Evolutionary conservation across 1,284 basidiomycete genomes (phyloP).

Genomic region (Takashimella koratensis): DNA sequence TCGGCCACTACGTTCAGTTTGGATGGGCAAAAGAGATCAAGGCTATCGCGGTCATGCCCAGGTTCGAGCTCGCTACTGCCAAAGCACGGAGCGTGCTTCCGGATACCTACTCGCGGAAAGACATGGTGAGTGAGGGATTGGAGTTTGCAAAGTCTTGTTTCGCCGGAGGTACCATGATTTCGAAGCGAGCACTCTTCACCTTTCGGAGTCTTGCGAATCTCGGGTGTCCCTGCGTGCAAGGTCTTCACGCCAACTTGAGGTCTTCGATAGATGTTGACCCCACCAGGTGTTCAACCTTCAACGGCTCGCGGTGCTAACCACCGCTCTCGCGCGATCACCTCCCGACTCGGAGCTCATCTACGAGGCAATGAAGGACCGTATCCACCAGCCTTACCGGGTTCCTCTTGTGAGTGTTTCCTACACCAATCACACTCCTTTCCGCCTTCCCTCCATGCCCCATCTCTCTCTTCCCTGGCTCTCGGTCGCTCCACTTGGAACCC

Average conservation of each 20-base stretch:
- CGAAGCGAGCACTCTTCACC: too few relatives aligned
- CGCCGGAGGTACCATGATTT: background rate
- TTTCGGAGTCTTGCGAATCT: too few relatives aligned
- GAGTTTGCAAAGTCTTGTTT: background rate
- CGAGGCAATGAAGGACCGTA: constrained; percentile 98
- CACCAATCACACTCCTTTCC: background rate
- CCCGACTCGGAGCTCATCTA: constrained; percentile 93
- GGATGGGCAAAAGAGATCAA: constrained; percentile 83
- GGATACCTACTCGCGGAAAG: constrained; percentile 75
- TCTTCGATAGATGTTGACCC: too few relatives aligned
- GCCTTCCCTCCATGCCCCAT: background rate
- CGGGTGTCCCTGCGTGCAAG: too few relatives aligned
- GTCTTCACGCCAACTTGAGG: too few relatives aligned
- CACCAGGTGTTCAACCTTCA: constrained; percentile 98
- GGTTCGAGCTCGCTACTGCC: constrained; percentile 95
- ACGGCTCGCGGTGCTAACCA: constrained; percentile 94
- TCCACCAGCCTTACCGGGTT: constrained; percentile 96
- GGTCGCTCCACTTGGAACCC: background rate
- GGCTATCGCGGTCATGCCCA: constrained; percentile 90
- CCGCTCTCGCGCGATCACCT: constrained; percentile 82
- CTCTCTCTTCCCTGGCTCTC: background rate
- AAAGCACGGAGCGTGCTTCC: constrained; percentile 89
- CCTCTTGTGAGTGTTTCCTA: constrained; percentile 62
- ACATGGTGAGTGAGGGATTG: constrained; percentile 70
- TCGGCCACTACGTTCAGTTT: constrained; percentile 93